Evolutionary conservation across 169 alveolate species (phyloP).

Genomic region (Cryptosporidium felis): DNA sequence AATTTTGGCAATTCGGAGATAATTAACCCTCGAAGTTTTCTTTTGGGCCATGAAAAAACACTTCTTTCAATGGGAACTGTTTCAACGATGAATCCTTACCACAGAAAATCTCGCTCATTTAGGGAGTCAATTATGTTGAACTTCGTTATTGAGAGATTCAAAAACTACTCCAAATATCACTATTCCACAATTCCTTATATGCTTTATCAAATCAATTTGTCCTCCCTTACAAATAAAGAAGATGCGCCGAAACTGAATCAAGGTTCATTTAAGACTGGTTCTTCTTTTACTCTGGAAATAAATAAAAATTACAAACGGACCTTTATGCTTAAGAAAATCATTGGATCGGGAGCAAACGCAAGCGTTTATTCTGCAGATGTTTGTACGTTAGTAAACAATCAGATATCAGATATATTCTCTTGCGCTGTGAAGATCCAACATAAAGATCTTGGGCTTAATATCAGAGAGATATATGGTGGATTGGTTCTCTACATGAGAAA

Average conservation of each 20-base stretch:
- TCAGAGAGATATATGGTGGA: conserved; percentile 50
- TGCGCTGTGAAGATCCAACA: conserved; percentile 63
- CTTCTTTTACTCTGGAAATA: conserved; percentile 29
- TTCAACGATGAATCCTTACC: conserved; percentile 52
- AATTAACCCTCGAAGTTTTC: not conserved
- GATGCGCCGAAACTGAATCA: conserved; percentile 22
- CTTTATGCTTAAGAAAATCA: conserved; percentile 30
- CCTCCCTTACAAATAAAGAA: not conserved
- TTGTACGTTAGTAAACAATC: conserved; percentile 33
- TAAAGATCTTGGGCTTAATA: conserved; percentile 52
- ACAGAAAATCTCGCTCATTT: conserved; percentile 53
- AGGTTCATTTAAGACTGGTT: conserved; percentile 23
- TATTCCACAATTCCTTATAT: not conserved
- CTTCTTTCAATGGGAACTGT: conserved; percentile 17
- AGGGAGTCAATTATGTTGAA: conserved; percentile 55
- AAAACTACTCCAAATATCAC: conserved; percentile 12
- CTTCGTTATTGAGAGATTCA: conserved; percentile 25
- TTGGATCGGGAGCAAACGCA: conserved; percentile 70
- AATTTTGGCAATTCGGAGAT: not conserved
- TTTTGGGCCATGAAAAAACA: not conserved
- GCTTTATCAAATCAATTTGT: conserved; percentile 29
- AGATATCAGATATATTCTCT: not conserved
- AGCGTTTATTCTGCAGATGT: conserved; percentile 63
- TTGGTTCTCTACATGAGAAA: conserved; percentile 35
- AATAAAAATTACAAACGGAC: conserved; percentile 5